phyloP scores from a whole-genome alignment of 2,329 filamentous ascomycete species.

The Endocalyx cinctus region DNA sequence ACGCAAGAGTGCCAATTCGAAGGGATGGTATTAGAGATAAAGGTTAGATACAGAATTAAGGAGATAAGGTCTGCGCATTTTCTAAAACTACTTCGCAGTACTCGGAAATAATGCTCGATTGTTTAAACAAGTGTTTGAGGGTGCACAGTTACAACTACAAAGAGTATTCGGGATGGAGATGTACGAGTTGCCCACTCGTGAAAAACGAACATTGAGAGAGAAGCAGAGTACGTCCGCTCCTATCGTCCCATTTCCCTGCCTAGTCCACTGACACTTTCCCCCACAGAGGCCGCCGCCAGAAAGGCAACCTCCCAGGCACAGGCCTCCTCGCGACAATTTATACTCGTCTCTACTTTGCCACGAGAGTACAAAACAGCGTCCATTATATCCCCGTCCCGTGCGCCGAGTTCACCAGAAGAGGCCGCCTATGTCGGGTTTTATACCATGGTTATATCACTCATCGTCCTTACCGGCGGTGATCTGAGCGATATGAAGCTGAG shows the following conservation, averaged over 20 bases:
- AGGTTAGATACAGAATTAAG: slow-evolving; percentile 43
- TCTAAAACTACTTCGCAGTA: slow-evolving; percentile 50
- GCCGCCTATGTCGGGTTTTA: slow-evolving; percentile 79
- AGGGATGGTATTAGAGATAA: slow-evolving; percentile 60
- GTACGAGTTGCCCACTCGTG: slow-evolving; percentile 72
- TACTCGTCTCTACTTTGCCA: slow-evolving; percentile 71
- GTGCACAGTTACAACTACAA: slow-evolving; percentile 68
- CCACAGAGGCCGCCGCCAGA: slow-evolving; percentile 30
- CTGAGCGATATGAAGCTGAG: slow-evolving; percentile 75
- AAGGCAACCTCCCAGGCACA: slow-evolving; percentile 41
- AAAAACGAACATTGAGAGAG: slow-evolving; percentile 77
- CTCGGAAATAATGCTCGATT: slow-evolving; percentile 64
- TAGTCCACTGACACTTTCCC: slow-evolving; percentile 28
- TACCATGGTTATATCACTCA: slow-evolving; percentile 72
- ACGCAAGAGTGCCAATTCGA: slow-evolving; percentile 54
- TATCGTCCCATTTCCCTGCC: not conserved
- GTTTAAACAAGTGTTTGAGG: slow-evolving; percentile 73
- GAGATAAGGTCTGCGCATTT: too few species aligned
- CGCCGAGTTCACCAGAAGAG: slow-evolving; percentile 63
- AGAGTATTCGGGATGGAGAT: slow-evolving; percentile 88
- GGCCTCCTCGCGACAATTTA: slow-evolving; percentile 65
- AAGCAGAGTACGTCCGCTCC: slow-evolving; percentile 54
- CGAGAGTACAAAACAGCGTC: slow-evolving; percentile 57
- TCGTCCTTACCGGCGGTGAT: slow-evolving; percentile 67
- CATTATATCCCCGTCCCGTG: slow-evolving; percentile 65